Conservation (phyloP, 495 filamentous ascomycete genomes). For the Cladorrhinum samala region DNA sequence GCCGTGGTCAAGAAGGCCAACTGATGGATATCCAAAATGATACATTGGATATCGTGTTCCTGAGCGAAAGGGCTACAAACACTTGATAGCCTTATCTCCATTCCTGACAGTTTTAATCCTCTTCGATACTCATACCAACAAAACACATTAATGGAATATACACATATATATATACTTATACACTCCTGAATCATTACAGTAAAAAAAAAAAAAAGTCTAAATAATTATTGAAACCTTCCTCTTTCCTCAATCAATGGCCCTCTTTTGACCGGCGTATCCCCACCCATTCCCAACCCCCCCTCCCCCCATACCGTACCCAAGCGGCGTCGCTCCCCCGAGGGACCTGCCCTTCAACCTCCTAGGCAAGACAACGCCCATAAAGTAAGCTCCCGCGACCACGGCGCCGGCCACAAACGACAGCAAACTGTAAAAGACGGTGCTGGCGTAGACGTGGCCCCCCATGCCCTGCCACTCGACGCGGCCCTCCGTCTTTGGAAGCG, state of each 20-base stretch:
- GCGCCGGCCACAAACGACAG: constrained; percentile 52
- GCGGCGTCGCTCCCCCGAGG: constrained; percentile 49
- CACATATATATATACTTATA: not conserved
- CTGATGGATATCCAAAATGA: not conserved
- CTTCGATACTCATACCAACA: no score
- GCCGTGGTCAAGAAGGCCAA: constrained; percentile 5
- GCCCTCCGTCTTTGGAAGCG: constrained; percentile 51
- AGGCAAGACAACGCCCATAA: constrained; percentile 58
- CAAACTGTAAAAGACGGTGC: constrained; percentile 58
- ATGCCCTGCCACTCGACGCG: constrained; percentile 54
- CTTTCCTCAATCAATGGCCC: constrained; percentile 30
- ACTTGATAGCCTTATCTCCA: no score
- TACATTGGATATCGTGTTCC: no score
- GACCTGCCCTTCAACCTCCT: constrained; percentile 40
- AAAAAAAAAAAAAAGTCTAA: not conserved
- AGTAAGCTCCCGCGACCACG: constrained; percentile 52
- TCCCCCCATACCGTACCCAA: constrained; percentile 41
- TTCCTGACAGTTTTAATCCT: no score
- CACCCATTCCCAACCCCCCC: constrained; percentile 48
- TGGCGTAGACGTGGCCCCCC: constrained; percentile 61
- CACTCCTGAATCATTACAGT: not conserved
- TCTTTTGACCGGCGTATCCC: constrained; percentile 43
- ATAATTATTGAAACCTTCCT: not conserved
- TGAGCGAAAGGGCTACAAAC: no score
- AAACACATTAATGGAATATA: not conserved